Conservation (phyloP, 257 asterid genomes). For the Solanum rostratum region DNA sequence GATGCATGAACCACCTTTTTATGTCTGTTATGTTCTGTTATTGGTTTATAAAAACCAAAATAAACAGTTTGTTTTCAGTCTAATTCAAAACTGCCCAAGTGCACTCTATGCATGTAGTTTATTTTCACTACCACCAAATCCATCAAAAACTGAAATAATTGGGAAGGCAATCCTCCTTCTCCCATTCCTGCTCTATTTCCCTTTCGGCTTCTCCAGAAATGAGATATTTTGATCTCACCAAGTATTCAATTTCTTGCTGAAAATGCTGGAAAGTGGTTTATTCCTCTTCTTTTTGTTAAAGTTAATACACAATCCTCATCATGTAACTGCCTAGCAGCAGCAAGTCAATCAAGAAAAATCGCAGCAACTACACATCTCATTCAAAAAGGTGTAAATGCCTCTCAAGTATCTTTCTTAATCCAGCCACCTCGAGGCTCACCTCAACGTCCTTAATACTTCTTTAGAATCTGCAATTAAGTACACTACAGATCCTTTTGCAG, state of each 20-base stretch:
- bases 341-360: background rate
- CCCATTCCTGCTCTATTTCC: background rate
- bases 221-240: background rate
- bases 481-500: background rate
- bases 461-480: background rate
- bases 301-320: background rate
- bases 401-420: background rate
- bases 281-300: background rate
- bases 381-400: background rate
- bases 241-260: background rate
- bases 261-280: background rate
- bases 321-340: background rate
- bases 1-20: background rate
- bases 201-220: background rate
- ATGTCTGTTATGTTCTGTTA: background rate
- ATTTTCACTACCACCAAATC: background rate
- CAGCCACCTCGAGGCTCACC: background rate
- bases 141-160: background rate
- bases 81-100: background rate
- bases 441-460: background rate
- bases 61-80: background rate
- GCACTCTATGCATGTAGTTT: background rate
- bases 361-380: background rate
- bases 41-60: background rate
- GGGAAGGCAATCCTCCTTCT: background rate